Base-by-base conservation (phyloP, 768 basidiomycete species). In the Coprinopsis marcescibilis region DNA sequence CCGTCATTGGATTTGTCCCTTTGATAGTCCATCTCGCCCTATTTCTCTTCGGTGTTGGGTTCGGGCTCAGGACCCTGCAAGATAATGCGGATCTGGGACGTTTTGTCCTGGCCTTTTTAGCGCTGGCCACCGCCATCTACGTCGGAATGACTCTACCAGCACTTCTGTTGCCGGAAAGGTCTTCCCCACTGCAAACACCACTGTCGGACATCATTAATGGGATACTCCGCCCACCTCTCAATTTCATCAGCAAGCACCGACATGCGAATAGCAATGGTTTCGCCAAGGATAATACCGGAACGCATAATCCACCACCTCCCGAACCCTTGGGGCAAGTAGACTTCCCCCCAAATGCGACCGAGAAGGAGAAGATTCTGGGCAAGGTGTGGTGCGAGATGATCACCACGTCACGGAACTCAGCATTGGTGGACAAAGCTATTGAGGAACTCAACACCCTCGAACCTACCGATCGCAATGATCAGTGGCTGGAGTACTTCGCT, bases 21-120 rank as follows among this genome's bases (percentile, higher is more conserved):
- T 48, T 51, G 26, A 46, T 53, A 2, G 33, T 57, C 13, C 55
- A 57, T 20, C 19, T 57, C 13, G 50, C 40, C 21, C 50, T 50
- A 23, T 48, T 50, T 26, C 50, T 57, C 2, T 57, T 57, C 46
- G 48, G 49, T 19, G 48, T 38, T 19, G 55, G 52, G n/a, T 50
- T 57, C 23, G 44, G 50, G 12, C 40, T 54, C 7, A 42, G 39
- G 13, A 3, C 17, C 17, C 15, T 15, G 1, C 11, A 14, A 29
- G 35, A 38, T 19, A 2, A 46, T 15, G 21, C 7, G 14, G 39
- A 7, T 3, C 19, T 46, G 17, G 45, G 45, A 7, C 3, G 26
- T 11, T 2, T 20, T 27, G 14, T 27, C 1, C 36, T 46, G 4
- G 35, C 36, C 12, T 3, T 30, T 15, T 3, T 27, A 3, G 3